Evolutionary conservation across 805 yeast genomes (phyloP), one percentile per base, ranked within the genome.

Genomic region (Candida cerambycidarum): DNA sequence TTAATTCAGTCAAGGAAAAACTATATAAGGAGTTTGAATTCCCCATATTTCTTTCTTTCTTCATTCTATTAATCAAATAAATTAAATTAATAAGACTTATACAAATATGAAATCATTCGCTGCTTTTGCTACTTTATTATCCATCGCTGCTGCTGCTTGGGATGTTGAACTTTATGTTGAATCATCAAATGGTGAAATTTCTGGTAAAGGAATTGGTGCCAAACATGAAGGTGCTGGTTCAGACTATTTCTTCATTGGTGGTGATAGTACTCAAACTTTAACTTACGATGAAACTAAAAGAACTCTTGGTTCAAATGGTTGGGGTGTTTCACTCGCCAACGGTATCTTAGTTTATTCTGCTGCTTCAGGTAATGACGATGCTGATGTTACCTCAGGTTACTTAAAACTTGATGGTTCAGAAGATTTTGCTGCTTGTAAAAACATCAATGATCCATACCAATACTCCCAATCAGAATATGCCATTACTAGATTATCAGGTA

Each of bases 221-320:
- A 44, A 44, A 32, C 78, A 71, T 51, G 73, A 66, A 52, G 78
- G 77, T 51, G 78, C 78, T 39, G 78, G 67, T 41, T 54, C 69
- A 44, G 57, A 63, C 58, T 73, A 70, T 56, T 50, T 67, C 27
- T 62, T 66, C 57, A 46, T 65, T 33, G 64, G 63, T 21, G 59
- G 59, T n/a, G 29, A 43, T 13, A 43, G 41, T 18, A 53, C n/a
- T n/a, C n/a, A 62, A 29, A 46, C 45, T 10, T 48, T 59, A 24
- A 38, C 47, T 35, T 65, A 59, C 49, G 56, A 57, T 27, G 18
- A 13, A 19, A n/a, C 35, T 4, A 25, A 40, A 11, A 24, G 37
- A 27, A 28, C 38, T 15, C 40, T 51, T 28, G 23, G 23, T 13
- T 7, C 12, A 13, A 13, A 12, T 3, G 18, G 8, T 21, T 21